Base-by-base conservation (phyloP, 352 stramenopile genomes). In the Phytophthora macrochlamydospora region DNA sequence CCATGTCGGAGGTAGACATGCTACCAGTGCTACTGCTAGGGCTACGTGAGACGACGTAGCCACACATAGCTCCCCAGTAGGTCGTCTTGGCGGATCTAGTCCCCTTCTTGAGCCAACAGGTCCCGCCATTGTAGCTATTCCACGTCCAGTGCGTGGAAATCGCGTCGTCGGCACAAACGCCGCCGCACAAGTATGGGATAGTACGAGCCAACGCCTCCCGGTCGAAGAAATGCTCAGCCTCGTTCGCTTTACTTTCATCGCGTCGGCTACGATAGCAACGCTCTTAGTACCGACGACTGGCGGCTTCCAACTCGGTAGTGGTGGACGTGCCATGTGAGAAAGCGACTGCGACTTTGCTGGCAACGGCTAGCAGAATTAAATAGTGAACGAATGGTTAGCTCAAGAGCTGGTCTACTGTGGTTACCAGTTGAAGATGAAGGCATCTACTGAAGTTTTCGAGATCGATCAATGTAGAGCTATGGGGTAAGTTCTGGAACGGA, bases 41-140 rank as follows among this genome's bases (percentile, higher is more conserved):
- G 18, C 18, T 6, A 40, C 35, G 54, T 24, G 18, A 58, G 56
- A 75, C 54, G 31, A 78, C 61, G 62, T 72, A 78, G 52, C 69
- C 65, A 24, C 69, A 76, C 8, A 59, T 63, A 13, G 37, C 46
- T 7, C 69, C 70, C 24, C 56, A 62, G 37, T 53, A 61, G 4
- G 43, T 66, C 8, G 32, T 51, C 44, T 60, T 66, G 14, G 54
- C 29, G 35, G 48, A 59, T 6, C 30, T 29, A 3, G 44, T 44
- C 24, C 28, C 61, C 32, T 31, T 71, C 55, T 78, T 78, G 42
- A 75, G 38, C 66, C 62, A 76, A 54, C 71, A 78, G 13, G 62
- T 73, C 32, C 71, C 71, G 11, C 62, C 58, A 48, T 68, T 75
- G 66, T 73, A 78, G 56, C 46, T 56, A 54, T 50, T 69, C 70